These are phyloP conservation scores for Leccinum subrobustum DNA, from an alignment of 1,284 basidiomycete genomes.

Conservation along the genomic window DNA sequence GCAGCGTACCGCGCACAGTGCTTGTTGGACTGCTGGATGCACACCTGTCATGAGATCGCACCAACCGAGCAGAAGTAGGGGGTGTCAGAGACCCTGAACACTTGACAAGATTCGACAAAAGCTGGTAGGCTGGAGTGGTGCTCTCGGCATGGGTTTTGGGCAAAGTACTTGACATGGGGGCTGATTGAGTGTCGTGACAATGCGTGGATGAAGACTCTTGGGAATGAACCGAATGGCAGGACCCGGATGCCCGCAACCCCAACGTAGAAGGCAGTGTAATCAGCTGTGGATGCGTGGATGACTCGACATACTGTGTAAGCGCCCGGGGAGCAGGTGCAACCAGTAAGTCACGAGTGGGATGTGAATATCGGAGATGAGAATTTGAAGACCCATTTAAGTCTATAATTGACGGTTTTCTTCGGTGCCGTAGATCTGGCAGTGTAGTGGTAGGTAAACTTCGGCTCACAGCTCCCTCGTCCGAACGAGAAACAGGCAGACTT, in stretches of 20 bases:
- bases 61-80: slow-evolving; percentile 32
- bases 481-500: slow-evolving; percentile 4
- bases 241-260: slow-evolving; percentile 51
- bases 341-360: slow-evolving; percentile 50
- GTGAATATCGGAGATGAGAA: slow-evolving; percentile 48
- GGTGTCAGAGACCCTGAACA: slow-evolving; percentile 36
- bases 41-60: slow-evolving; percentile 23
- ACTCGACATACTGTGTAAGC: slow-evolving; percentile 68
- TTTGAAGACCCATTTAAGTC: slow-evolving; percentile 38
- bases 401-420: slow-evolving; percentile 48
- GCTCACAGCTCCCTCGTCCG: slow-evolving; percentile 42
- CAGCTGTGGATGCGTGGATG: slow-evolving; percentile 47
- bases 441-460: slow-evolving; percentile 50
- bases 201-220: slow-evolving; percentile 3
- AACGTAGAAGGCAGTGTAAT: slow-evolving; percentile 69
- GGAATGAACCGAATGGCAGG: slow-evolving; percentile 34
- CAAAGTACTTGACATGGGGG: slow-evolving; percentile 26
- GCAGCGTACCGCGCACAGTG: slow-evolving; percentile 12
- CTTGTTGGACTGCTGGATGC: slow-evolving; percentile 24
- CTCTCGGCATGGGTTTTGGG: slow-evolving; percentile 37
- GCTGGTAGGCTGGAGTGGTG: slow-evolving; percentile 54
- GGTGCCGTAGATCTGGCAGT: slow-evolving; percentile 30
- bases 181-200: slow-evolving; percentile 9
- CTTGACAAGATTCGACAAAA: slow-evolving; percentile 53
- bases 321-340: slow-evolving; percentile 69